These are phyloP conservation scores for Monilinia polystroma DNA, from an alignment of 2,329 filamentous ascomycete genomes.

Conservation along the genomic window DNA sequence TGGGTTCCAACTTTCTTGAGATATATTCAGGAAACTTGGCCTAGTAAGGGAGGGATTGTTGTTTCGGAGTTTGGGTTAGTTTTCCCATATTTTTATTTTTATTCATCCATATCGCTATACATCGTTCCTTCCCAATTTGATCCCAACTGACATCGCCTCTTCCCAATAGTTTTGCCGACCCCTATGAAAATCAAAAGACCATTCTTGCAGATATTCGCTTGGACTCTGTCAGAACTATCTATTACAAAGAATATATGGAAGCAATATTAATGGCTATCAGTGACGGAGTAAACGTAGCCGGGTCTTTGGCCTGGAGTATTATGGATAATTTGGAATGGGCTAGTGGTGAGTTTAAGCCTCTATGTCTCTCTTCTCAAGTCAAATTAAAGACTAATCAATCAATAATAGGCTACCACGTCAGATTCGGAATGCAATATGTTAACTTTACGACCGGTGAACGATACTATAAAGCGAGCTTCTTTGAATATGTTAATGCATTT, in stretches of 20 bases:
- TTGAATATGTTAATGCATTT: conserved; percentile 37
- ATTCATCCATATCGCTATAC: not conserved
- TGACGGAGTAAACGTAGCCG: conserved; percentile 74
- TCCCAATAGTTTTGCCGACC: conserved; percentile 28
- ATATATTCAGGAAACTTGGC: conserved; percentile 37
- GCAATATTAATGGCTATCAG: conserved; percentile 67
- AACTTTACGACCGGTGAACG: conserved; percentile 42
- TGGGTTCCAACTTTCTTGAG: conserved; percentile 34
- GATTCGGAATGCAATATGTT: conserved; percentile 41
- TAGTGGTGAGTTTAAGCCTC: conserved; percentile 8
- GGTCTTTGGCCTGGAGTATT: conserved; percentile 84
- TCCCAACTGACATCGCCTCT: not conserved
- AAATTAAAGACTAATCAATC: too few relatives aligned
- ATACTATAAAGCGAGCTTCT: conserved; percentile 36
- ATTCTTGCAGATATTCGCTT: conserved; percentile 54
- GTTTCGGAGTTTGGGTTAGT: conserved; percentile 34
- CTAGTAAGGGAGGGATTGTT: conserved; percentile 30
- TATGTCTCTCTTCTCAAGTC: too few relatives aligned
- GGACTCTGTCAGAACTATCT: conserved; percentile 75
- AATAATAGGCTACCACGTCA: conserved; percentile 28
- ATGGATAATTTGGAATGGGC: conserved; percentile 60
- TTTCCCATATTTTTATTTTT: not conserved
- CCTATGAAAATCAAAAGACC: conserved; percentile 32
- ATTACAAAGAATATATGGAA: conserved; percentile 73
- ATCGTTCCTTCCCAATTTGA: not conserved